A percentile compares a stretch with the other conserved stretches of the same genome.
Evolutionary conservation across 2,329 filamentous ascomycete genomes (phyloP).

Genomic region (Pestalotiopsis sp.): DNA sequence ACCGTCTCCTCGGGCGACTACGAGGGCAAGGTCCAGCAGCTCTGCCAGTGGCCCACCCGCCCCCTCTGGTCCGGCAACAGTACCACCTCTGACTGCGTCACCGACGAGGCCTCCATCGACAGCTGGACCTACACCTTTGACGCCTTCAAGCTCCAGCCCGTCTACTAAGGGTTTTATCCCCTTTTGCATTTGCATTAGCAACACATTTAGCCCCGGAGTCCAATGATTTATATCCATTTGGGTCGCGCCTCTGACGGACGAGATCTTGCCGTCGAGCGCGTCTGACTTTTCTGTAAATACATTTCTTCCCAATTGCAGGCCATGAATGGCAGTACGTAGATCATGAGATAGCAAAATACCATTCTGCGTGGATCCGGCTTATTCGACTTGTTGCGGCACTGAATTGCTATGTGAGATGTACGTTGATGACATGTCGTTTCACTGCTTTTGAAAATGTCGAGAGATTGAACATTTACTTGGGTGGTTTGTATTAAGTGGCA

Average conservation of each 20-base stretch:
- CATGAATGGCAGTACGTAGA: not conserved
- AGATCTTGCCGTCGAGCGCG: not conserved
- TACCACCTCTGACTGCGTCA: conserved; percentile 24
- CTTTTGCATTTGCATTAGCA: not conserved
- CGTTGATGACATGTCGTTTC: no score
- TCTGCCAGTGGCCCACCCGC: conserved; percentile 39
- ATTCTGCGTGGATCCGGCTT: not conserved
- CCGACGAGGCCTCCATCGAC: conserved; percentile 18
- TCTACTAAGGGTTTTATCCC: not conserved
- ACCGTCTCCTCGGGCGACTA: conserved; percentile 31
- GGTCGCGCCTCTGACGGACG: not conserved
- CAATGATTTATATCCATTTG: not conserved
- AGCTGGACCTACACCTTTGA: conserved; percentile 28
- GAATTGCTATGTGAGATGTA: not conserved
- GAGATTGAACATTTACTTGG: no score
- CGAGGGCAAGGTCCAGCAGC: conserved; percentile 33
- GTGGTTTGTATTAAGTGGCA: no score
- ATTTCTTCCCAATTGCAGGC: not conserved
- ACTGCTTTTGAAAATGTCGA: no score
- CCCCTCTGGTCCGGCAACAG: conserved; percentile 27
- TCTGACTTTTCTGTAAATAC: not conserved
- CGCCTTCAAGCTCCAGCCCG: conserved; percentile 16
- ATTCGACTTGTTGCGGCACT: not conserved
- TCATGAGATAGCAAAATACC: not conserved
- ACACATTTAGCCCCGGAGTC: not conserved